Percentiles rank a stretch among this genome's conserved stretches.
phyloP scores from a whole-genome alignment of 2,329 filamentous ascomycete species.

The Botrytis deweyae region DNA sequence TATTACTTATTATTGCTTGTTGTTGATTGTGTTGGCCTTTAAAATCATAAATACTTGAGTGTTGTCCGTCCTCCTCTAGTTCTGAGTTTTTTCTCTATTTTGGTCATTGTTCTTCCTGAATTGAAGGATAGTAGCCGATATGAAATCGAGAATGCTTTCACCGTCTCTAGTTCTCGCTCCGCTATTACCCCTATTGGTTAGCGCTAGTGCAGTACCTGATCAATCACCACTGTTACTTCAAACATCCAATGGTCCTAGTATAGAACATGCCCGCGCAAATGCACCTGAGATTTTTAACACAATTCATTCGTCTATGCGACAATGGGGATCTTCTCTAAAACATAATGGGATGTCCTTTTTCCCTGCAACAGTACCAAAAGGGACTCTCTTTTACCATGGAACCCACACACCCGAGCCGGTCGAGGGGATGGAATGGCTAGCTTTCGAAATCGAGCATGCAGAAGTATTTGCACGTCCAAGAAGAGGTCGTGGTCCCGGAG shows the following conservation, averaged over 20 bases:
- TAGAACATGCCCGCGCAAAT: conserved; percentile 42
- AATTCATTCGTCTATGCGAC: conserved; percentile 67
- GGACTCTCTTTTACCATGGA: conserved; percentile 69
- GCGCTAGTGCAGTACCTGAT: background rate
- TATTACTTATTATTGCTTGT: background rate
- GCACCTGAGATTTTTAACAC: conserved; percentile 70
- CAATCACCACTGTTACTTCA: conserved; percentile 7
- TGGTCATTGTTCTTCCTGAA: background rate
- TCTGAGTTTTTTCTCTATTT: background rate
- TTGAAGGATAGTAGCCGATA: background rate
- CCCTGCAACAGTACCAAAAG: conserved; percentile 61
- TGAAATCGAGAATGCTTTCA: conserved; percentile 4
- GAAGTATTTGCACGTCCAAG: conserved; percentile 55
- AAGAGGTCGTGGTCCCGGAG: conserved; percentile 20
- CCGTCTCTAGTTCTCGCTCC: conserved; percentile 1
- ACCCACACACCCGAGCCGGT: conserved; percentile 48
- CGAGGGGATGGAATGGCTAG: conserved; percentile 64
- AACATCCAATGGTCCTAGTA: background rate
- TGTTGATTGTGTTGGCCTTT: background rate
- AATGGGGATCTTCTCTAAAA: conserved; percentile 70
- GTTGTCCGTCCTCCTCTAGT: background rate
- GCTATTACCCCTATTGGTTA: conserved; percentile 1
- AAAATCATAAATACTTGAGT: background rate
- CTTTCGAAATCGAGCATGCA: conserved; percentile 75
- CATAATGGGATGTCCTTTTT: conserved; percentile 78